A percentile compares a stretch with the other conserved stretches of the same genome.
Evolutionary conservation across 2,329 filamentous ascomycete species (phyloP).

Genomic region (Neofusicoccum parvum): DNA sequence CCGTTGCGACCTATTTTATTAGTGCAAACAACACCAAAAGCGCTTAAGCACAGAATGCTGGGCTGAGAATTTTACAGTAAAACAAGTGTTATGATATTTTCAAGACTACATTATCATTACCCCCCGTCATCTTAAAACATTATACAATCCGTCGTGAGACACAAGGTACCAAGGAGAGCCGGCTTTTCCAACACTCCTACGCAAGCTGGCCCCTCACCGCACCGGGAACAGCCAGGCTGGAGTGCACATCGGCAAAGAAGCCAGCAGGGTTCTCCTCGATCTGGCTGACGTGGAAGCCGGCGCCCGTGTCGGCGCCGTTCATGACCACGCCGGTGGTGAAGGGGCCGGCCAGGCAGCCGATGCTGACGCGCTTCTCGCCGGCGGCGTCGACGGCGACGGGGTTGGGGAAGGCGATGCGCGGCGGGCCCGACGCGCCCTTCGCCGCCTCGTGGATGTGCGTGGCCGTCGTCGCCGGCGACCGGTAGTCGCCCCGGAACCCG

Average conservation of each 20-base stretch:
- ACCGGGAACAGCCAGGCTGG: constrained; percentile 51
- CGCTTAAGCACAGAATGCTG: too few relatives aligned
- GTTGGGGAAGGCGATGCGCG: constrained; percentile 56
- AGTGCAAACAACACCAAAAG: too few relatives aligned
- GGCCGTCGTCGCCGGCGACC: constrained; percentile 54
- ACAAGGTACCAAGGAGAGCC: too few relatives aligned
- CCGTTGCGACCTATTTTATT: too few relatives aligned
- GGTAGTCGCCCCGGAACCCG: constrained; percentile 53
- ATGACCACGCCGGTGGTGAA: constrained; percentile 47
- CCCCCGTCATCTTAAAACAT: too few relatives aligned
- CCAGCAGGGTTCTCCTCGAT: constrained; percentile 54
- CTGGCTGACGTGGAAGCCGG: constrained; percentile 52
- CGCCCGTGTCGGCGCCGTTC: constrained; percentile 49
- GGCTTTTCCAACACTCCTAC: neutral
- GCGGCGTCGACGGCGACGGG: constrained; percentile 41
- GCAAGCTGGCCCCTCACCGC: constrained; percentile 53
- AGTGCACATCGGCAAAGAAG: constrained; percentile 60
- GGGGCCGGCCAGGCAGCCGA: constrained; percentile 45
- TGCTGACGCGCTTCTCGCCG: constrained; percentile 35
- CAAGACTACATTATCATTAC: too few relatives aligned
- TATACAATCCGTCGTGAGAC: too few relatives aligned
- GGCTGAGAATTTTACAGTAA: too few relatives aligned
- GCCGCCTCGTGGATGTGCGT: constrained; percentile 59
- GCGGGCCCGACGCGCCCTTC: constrained; percentile 52
- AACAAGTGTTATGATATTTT: too few relatives aligned